Evolutionary conservation across 2,329 filamentous ascomycete species (phyloP).

Genomic region (Fusarium sp.): DNA sequence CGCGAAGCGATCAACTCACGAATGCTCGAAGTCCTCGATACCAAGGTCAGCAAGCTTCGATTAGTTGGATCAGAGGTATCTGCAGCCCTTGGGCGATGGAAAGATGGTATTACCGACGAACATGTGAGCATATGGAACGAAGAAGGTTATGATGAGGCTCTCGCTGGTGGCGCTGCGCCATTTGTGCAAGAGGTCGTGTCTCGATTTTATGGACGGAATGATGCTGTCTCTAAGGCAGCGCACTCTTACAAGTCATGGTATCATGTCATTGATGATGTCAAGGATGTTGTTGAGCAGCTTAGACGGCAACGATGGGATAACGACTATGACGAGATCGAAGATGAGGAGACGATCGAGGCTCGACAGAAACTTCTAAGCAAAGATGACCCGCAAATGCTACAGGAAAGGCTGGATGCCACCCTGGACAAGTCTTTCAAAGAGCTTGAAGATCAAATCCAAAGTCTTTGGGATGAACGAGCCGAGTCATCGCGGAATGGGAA

Average conservation of each 20-base stretch:
- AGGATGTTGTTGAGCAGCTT: slow-evolving; percentile 72
- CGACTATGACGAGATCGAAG: slow-evolving; percentile 78
- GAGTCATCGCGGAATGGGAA: slow-evolving; percentile 62
- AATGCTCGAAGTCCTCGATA: slow-evolving; percentile 72
- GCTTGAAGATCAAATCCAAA: slow-evolving; percentile 67
- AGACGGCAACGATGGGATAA: slow-evolving; percentile 80
- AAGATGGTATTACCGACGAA: slow-evolving; percentile 62
- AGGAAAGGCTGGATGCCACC: slow-evolving; percentile 68
- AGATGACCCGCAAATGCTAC: slow-evolving; percentile 75
- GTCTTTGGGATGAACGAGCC: slow-evolving; percentile 62
- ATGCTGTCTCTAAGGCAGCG: slow-evolving; percentile 72
- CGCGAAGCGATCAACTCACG: slow-evolving; percentile 77
- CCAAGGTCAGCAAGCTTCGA: slow-evolving; percentile 73
- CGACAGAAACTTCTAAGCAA: slow-evolving; percentile 76
- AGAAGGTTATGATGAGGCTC: slow-evolving; percentile 72
- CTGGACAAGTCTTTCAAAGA: slow-evolving; percentile 68
- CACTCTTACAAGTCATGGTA: slow-evolving; percentile 79
- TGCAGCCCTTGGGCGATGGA: slow-evolving; percentile 71
- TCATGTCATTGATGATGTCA: slow-evolving; percentile 76
- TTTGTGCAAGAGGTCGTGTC: slow-evolving; percentile 79
- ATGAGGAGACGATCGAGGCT: slow-evolving; percentile 76
- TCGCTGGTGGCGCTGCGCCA: slow-evolving; percentile 71
- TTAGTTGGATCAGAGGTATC: slow-evolving; percentile 74
- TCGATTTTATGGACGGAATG: slow-evolving; percentile 78
- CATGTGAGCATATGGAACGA: slow-evolving; percentile 75